A percentile compares a stretch with the other conserved stretches of the same genome.
Evolutionary conservation across 257 asterid genomes (phyloP).

Genomic region (Petunia axillaris): DNA sequence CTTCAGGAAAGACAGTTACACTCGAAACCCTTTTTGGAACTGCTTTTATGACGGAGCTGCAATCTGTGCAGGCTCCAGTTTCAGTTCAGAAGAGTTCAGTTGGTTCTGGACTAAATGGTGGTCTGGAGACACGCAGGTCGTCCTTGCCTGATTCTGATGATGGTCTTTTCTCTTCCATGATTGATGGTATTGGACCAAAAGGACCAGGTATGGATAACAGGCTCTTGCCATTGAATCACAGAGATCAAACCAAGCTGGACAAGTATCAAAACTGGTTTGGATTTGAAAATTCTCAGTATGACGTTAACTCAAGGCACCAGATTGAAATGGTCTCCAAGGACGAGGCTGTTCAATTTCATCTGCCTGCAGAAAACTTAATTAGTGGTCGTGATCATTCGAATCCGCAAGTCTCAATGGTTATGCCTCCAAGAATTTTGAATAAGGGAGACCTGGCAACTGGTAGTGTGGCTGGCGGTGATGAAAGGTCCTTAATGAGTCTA

Average conservation of each 20-base stretch:
- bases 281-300: slow-evolving; percentile 44
- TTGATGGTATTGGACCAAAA: slow-evolving; percentile 40
- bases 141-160: slow-evolving; percentile 40
- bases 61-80: slow-evolving; percentile 82
- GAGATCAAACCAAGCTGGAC: slow-evolving; percentile 45
- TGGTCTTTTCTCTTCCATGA: slow-evolving; percentile 37
- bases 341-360: slow-evolving; percentile 47
- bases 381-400: slow-evolving; percentile 50
- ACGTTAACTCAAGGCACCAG: slow-evolving; percentile 42
- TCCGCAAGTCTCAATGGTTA: slow-evolving; percentile 40
- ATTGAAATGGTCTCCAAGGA: slow-evolving; percentile 42
- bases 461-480: slow-evolving; percentile 45
- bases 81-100: slow-evolving; percentile 63
- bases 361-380: slow-evolving; percentile 63
- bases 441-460: slow-evolving; percentile 49
- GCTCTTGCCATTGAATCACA: slow-evolving; percentile 34
- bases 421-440: slow-evolving; percentile 46
- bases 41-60: slow-evolving; percentile 87
- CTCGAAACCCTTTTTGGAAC: slow-evolving; percentile 87
- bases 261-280: slow-evolving; percentile 57
- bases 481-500: slow-evolving; percentile 41
- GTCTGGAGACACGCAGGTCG: slow-evolving; percentile 41
- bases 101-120: slow-evolving; percentile 48
- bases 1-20: slow-evolving; percentile 51
- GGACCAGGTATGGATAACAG: slow-evolving; percentile 39